Base-by-base conservation (phyloP, 768 basidiomycete species). In the Daedalea quercina region DNA sequence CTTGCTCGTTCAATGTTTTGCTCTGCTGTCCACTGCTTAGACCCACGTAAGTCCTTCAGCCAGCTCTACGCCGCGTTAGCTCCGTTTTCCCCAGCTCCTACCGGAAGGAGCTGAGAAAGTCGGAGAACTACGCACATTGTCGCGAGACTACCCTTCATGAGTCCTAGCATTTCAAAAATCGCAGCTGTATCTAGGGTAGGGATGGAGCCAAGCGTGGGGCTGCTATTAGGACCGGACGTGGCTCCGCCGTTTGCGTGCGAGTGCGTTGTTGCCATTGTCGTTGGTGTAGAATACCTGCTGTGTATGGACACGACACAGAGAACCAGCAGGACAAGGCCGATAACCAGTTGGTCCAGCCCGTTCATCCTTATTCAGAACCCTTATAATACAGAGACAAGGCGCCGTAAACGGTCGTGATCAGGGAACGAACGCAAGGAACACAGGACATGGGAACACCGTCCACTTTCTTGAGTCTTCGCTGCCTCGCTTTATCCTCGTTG, bases 21-120 rank as follows among this genome's bases (percentile, higher is more conserved):
- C 74, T 68, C 11, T 63, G 65, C 19, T 52, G 54, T 9, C 64
- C 69, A 11, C 71, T 73, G 59, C 37, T 37, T 9, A 8, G 15
- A 25, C 20, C 19, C 37, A 7, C 7, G 3, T 40, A 6, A 22
- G 19, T 9, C 11, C 11, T 31, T 4, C 28, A 4, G 11, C 11
- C 11, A 11, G 11, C 11, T 11, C 6, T 11, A 31, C 28, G 28
- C 4, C 4, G 28, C 11, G 11, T 31, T 4, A 6, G 6, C 28
- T 31, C 28, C 28, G 28, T 31, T 31, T 11, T 31, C 28, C 28
- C 11, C 28, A 31, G 11, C 11, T 31, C 28, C 28, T 2, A 41
- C 20, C 25, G 23, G 35, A 19, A 12, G 40, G 28, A 50, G 11
- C 24, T 33, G 9, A 19, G 28, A 1, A n/a, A 31, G 3, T 23